Percentiles rank a stretch among this genome's conserved stretches.
phyloP scores from a whole-genome alignment of 1,284 basidiomycete genomes.

The Cutaneotrichosporon cutaneum region DNA sequence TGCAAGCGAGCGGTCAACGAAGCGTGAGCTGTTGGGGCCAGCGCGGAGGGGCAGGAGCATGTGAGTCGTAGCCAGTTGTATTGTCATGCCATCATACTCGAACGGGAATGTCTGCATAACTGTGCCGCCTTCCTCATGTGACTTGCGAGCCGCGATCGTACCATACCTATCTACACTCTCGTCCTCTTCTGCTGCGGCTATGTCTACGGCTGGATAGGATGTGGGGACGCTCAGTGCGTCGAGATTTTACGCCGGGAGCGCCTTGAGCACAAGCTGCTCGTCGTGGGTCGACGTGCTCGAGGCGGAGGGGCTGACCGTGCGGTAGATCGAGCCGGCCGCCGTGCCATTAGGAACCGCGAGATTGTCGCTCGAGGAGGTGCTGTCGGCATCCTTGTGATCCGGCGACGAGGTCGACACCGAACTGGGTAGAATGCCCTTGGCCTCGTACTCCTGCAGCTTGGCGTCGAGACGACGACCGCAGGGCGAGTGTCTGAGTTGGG shows the following conservation, averaged over 20 bases:
- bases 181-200: neutral
- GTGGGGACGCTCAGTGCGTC: neutral
- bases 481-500: constrained; percentile 41
- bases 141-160: neutral
- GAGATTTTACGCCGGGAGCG: constrained; percentile 5
- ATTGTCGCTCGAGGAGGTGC: neutral
- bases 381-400: neutral
- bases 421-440: constrained; percentile 14
- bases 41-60: no score
- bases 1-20: neutral
- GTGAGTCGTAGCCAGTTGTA: no score
- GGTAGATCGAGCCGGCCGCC: constrained; percentile 1
- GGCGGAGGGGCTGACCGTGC: constrained; percentile 8
- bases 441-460: constrained; percentile 32
- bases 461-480: constrained; percentile 44
- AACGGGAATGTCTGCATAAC: constrained; percentile 6
- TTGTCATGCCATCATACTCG: neutral
- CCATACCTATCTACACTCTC: neutral
- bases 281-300: constrained; percentile 2
- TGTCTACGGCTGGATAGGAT: neutral
- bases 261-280: constrained; percentile 11
- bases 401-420: constrained; percentile 11
- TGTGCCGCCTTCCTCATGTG: neutral
- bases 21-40: no score
- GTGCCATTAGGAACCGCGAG: neutral